Percentiles rank a stretch among this genome's conserved stretches.
These are phyloP conservation scores for Solanum piurae DNA, from an alignment of 257 asterid species.

Conservation along the genomic window DNA sequence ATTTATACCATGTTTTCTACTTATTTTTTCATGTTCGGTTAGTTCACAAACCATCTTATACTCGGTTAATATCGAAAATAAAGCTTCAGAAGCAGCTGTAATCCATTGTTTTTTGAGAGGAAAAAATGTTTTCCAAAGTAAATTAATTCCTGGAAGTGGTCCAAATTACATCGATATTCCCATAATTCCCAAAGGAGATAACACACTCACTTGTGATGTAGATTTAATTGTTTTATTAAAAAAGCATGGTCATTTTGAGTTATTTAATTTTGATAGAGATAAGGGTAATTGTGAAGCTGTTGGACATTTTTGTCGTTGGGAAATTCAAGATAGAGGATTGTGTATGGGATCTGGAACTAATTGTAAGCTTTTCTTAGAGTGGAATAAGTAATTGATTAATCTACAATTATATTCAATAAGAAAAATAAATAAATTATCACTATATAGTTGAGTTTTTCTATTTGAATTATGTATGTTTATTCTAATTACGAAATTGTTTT, in stretches of 20 bases:
- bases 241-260: not conserved
- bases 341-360: not conserved
- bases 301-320: not conserved
- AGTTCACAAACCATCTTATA: not conserved
- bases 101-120: not conserved
- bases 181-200: not conserved
- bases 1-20: not conserved
- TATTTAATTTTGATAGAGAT: not conserved
- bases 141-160: not conserved
- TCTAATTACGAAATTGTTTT: too few relatives aligned
- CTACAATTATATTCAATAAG: not conserved
- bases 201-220: not conserved
- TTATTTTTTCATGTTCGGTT: not conserved
- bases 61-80: not conserved
- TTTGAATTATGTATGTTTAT: too few relatives aligned
- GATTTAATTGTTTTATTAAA: not conserved
- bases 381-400: not conserved
- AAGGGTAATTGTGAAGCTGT: not conserved
- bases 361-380: not conserved
- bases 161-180: not conserved
- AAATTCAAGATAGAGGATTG: not conserved
- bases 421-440: not conserved
- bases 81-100: not conserved
- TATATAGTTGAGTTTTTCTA: not conserved
- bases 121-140: not conserved